Conservation (phyloP, 2,329 filamentous ascomycete species). For the Xylariaceae sp. region DNA sequence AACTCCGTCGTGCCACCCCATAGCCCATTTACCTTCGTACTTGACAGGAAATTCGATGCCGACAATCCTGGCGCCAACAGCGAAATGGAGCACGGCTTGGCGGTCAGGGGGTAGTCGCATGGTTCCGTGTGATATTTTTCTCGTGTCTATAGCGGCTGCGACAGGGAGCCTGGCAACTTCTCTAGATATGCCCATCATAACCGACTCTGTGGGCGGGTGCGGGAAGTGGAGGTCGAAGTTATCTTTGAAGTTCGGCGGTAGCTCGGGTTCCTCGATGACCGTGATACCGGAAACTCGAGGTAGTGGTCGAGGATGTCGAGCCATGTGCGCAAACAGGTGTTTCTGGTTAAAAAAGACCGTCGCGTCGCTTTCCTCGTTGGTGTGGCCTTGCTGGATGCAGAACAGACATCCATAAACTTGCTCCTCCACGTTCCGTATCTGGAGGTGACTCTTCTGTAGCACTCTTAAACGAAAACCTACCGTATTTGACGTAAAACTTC, state of each 20-base stretch:
- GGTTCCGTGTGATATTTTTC: slow-evolving; percentile 52
- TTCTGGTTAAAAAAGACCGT: slow-evolving; percentile 62
- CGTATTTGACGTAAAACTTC: slow-evolving; percentile 53
- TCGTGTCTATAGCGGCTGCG: slow-evolving; percentile 53
- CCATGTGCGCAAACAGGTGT: slow-evolving; percentile 59
- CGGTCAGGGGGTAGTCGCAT: slow-evolving; percentile 53
- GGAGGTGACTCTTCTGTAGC: slow-evolving; percentile 61
- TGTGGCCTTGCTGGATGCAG: slow-evolving; percentile 56
- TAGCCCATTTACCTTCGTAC: slow-evolving; percentile 62
- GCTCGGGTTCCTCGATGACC: slow-evolving; percentile 51
- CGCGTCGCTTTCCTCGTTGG: slow-evolving; percentile 59
- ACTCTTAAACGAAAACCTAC: slow-evolving; percentile 60
- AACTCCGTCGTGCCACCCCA: slow-evolving; percentile 61
- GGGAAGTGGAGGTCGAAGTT: slow-evolving; percentile 61
- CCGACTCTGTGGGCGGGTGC: slow-evolving; percentile 47
- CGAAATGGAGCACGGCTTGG: slow-evolving; percentile 53
- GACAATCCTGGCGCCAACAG: slow-evolving; percentile 55
- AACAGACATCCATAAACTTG: slow-evolving; percentile 61
- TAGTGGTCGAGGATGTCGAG: slow-evolving; percentile 59
- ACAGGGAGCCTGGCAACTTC: slow-evolving; percentile 52
- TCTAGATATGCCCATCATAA: slow-evolving; percentile 47
- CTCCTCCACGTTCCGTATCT: slow-evolving; percentile 57
- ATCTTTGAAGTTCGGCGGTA: slow-evolving; percentile 50
- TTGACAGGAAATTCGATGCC: slow-evolving; percentile 58
- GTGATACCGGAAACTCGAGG: slow-evolving; percentile 55